Evolutionary conservation across 169 alveolate species (phyloP), one percentile per base, ranked within the genome.

Genomic region (Eimeria acervulina): DNA sequence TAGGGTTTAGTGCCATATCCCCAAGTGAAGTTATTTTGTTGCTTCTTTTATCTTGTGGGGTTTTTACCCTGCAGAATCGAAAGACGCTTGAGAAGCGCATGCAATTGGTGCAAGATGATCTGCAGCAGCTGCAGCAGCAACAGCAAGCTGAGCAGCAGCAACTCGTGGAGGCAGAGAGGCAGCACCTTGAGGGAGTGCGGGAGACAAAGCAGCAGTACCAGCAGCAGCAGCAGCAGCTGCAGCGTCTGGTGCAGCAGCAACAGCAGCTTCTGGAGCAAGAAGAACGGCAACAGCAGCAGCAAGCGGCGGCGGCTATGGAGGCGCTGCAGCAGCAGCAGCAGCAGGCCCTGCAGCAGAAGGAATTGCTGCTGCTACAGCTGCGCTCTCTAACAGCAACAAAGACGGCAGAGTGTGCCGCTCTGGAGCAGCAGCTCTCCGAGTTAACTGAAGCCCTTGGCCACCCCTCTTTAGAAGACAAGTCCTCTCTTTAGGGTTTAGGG

Each of bases 71-170:
- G 7, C 66, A 78, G 89, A 78, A 3, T n/a, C 89, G 89, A 31
- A 78, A 78, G 89, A 44, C 89, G 10, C 21, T 78, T 36, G 89
- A 78, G 61, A 78, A 78, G 66, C 89, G 89, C 89, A 44, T 78
- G 68, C 89, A 78, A 26, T 44, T 78, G 38, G 89, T 78, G 59
- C 89, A 78, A n/a, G 89, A 78, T 31, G 89, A 78, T 36, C 89
- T 78, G 89, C 89, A 78, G 89, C 89, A 78, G 66, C 89, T 78
- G 89, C 89, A 78, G 89, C 89, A 78, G 89, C 89, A 78, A 66
- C 59, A 78, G 63, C 89, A 78, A 36, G 33, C 7, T 28, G 66
- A 78, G 89, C 89, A 78, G 89, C 89, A 78, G 89, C 89, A 40
- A 51, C 89, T 78, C 33, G 38, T 38, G 19, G 89, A 78, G 31